Conservation (phyloP, 805 yeast genomes). For the Cyberlindnera mrakii region DNA sequence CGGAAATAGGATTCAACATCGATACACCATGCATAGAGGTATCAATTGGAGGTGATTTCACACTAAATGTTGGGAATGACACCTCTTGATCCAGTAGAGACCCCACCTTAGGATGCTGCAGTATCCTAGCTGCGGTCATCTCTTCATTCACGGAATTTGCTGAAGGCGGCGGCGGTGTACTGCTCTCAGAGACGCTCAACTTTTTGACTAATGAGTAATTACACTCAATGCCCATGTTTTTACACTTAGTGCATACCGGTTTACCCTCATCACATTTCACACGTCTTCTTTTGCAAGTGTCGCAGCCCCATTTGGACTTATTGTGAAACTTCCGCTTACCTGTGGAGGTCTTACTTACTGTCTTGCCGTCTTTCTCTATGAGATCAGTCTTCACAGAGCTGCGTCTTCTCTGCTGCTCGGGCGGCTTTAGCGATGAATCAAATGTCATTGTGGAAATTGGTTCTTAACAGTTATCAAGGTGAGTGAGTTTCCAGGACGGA, state of each 20-base stretch:
- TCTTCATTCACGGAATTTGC: neutral
- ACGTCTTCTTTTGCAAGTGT: slow-evolving; percentile 80
- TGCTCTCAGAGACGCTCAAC: neutral
- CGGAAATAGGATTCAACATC: neutral
- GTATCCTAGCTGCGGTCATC: neutral
- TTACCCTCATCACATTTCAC: slow-evolving; percentile 89
- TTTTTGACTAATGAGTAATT: slow-evolving; percentile 35
- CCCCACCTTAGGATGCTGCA: neutral
- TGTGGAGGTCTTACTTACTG: slow-evolving; percentile 38
- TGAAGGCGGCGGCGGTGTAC: neutral
- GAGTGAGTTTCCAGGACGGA: neutral
- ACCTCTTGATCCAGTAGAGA: neutral
- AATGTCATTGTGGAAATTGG: neutral
- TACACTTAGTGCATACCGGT: slow-evolving; percentile 76
- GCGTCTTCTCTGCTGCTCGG: neutral
- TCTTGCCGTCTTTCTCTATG: slow-evolving; percentile 34
- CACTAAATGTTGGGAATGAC: slow-evolving; percentile 8
- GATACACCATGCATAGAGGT: slow-evolving; percentile 1
- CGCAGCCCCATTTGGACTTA: slow-evolving; percentile 84
- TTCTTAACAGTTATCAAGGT: neutral
- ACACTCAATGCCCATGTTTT: slow-evolving; percentile 73
- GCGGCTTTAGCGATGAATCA: neutral
- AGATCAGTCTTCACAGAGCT: slow-evolving; percentile 10
- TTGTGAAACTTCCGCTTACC: slow-evolving; percentile 85
- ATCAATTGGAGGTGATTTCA: slow-evolving; percentile 11